Percentiles rank a stretch among this genome's conserved stretches.
phyloP scores from a whole-genome alignment of 2,329 filamentous ascomycete species.

The Myotisia sp. region DNA sequence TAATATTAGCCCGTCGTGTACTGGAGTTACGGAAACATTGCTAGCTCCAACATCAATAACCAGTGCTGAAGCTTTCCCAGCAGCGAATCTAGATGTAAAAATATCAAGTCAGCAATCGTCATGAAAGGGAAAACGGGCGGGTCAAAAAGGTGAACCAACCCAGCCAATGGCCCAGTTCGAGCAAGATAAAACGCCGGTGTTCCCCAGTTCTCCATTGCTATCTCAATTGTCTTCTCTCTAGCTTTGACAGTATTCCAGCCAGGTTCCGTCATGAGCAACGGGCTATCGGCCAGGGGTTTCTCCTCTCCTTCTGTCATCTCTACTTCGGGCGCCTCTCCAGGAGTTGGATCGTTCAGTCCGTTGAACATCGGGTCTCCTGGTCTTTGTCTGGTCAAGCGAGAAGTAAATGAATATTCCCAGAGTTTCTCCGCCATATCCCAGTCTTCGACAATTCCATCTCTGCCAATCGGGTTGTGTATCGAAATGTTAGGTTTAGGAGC shows the following conservation, averaged over 20 bases:
- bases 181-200: slow-evolving; percentile 89
- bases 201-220: slow-evolving; percentile 95
- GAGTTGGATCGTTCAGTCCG: slow-evolving; percentile 57
- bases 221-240: slow-evolving; percentile 85
- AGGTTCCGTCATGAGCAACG: slow-evolving; percentile 83
- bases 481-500: slow-evolving; percentile 62
- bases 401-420: slow-evolving; percentile 87
- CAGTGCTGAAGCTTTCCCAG: slow-evolving; percentile 82
- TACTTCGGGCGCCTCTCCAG: slow-evolving; percentile 44
- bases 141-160: slow-evolving; percentile 32
- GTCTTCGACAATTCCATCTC: slow-evolving; percentile 82
- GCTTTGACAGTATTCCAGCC: slow-evolving; percentile 82
- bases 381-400: slow-evolving; percentile 65
- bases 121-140: not conserved
- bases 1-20: slow-evolving; percentile 88
- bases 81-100: slow-evolving; percentile 50
- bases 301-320: slow-evolving; percentile 50
- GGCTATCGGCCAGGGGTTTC: slow-evolving; percentile 76
- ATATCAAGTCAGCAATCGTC: not conserved
- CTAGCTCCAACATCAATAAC: slow-evolving; percentile 85
- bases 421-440: slow-evolving; percentile 83
- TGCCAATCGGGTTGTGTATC: slow-evolving; percentile 81
- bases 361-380: slow-evolving; percentile 58
- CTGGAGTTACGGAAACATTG: slow-evolving; percentile 74
- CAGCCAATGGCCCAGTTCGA: slow-evolving; percentile 73